These are phyloP conservation scores for Aquilaria sinensis DNA, from an alignment of 345 rosid genomes.

Conservation along the genomic window DNA sequence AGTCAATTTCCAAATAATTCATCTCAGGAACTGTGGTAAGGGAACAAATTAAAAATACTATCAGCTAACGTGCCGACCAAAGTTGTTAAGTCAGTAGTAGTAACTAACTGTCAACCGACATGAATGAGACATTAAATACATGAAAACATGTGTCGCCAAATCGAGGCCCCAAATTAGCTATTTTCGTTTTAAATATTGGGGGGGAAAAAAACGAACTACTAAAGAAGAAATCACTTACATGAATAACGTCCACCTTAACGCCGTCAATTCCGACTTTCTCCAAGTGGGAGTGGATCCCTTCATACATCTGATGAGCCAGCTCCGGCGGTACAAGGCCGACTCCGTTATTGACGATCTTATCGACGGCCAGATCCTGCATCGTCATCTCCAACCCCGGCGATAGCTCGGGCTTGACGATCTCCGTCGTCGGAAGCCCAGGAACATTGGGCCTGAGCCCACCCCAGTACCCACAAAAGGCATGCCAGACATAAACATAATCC, in stretches of 20 bases:
- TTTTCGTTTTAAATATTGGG: background rate
- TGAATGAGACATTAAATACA: background rate
- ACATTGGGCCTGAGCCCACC: conserved; percentile 80
- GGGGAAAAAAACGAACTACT: background rate
- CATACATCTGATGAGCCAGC: conserved; percentile 54
- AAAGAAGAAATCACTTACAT: conserved; percentile 40
- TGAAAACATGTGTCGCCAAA: too few relatives aligned
- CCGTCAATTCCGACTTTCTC: conserved; percentile 75
- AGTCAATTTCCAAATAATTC: too few relatives aligned
- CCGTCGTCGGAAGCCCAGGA: conserved; percentile 50
- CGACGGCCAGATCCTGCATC: conserved; percentile 95
- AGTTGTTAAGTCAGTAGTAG: too few relatives aligned
- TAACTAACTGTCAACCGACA: background rate
- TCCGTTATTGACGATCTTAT: conserved; percentile 66
- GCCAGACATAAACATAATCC: conserved; percentile 91
- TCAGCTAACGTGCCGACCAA: background rate
- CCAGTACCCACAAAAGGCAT: conserved; percentile 95
- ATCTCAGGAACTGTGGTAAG: too few relatives aligned
- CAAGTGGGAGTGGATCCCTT: conserved; percentile 80
- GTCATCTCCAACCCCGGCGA: conserved; percentile 68
- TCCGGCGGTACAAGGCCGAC: conserved; percentile 79
- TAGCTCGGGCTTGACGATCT: conserved; percentile 42
- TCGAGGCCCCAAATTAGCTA: too few relatives aligned
- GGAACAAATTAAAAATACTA: too few relatives aligned
- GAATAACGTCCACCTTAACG: conserved; percentile 98